A percentile compares a stretch with the other conserved stretches of the same genome.
Conservation (phyloP, 768 basidiomycete genomes). For the Macrocybe gigantea region DNA sequence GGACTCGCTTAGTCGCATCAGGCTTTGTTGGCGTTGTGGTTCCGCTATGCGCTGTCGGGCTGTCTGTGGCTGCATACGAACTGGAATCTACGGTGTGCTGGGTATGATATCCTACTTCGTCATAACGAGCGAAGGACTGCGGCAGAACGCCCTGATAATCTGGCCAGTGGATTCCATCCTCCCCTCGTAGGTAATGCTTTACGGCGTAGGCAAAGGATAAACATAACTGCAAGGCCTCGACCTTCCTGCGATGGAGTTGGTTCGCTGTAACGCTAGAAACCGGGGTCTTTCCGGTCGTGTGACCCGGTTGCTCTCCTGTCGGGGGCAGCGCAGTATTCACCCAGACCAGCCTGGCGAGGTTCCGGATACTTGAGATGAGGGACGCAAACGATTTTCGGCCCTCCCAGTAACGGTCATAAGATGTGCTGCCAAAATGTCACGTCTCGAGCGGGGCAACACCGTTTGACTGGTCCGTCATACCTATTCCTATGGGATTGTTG, state of each 20-base stretch:
- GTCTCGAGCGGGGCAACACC: neutral
- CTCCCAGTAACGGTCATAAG: conserved; percentile 85
- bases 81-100: conserved; percentile 35
- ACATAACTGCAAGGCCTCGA: conserved; percentile 61
- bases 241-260: conserved; percentile 62
- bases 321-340: conserved; percentile 67
- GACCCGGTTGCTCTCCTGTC: conserved; percentile 33
- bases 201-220: conserved; percentile 69
- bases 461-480: too few species aligned
- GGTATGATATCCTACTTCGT: conserved; percentile 35
- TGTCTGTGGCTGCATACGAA: conserved; percentile 22
- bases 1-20: conserved; percentile 63
- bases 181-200: conserved; percentile 81
- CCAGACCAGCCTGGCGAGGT: conserved; percentile 76
- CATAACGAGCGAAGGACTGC: conserved; percentile 44
- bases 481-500: too few species aligned
- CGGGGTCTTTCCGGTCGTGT: conserved; percentile 48
- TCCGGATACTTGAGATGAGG: conserved; percentile 69
- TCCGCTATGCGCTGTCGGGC: conserved; percentile 25
- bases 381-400: conserved; percentile 80
- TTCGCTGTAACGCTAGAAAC: conserved; percentile 35
- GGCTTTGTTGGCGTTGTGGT: conserved; percentile 26
- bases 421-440: conserved; percentile 44
- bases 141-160: conserved; percentile 71
- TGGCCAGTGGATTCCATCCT: conserved; percentile 66